These are phyloP conservation scores for Mycena latifolia DNA, from an alignment of 768 basidiomycete genomes.

Conservation along the genomic window DNA sequence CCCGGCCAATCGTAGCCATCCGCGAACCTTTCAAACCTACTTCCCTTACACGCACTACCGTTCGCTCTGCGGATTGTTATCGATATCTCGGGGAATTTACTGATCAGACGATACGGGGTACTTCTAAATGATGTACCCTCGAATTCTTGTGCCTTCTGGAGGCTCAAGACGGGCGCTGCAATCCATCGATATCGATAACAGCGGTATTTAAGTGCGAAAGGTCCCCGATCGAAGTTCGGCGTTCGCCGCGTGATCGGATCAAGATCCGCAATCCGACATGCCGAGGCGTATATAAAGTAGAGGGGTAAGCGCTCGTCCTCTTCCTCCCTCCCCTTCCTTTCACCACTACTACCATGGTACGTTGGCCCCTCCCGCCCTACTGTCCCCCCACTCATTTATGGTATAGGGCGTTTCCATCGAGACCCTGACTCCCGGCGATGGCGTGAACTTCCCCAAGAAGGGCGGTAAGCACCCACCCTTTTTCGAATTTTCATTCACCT, in stretches of 20 bases:
- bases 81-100: background rate
- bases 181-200: conserved; percentile 34
- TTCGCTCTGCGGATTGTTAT: conserved; percentile 3
- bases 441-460: conserved; percentile 69
- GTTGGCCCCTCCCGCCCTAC: background rate
- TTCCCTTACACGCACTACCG: too few relatives aligned
- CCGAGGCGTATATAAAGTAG: conserved; percentile 10
- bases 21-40: background rate
- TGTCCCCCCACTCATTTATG: too few relatives aligned
- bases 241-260: conserved; percentile 17
- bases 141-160: background rate
- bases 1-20: too few relatives aligned
- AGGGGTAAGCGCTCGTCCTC: background rate
- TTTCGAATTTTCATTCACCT: background rate
- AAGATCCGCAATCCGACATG: background rate
- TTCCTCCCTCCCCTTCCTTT: background rate
- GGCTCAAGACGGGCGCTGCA: background rate
- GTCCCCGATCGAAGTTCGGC: conserved; percentile 5
- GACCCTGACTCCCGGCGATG: conserved; percentile 70
- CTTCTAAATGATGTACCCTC: background rate
- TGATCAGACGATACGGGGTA: conserved; percentile 1
- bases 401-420: conserved; percentile 80
- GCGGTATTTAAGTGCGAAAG: conserved; percentile 2
- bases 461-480: conserved; percentile 66
- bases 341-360: conserved; percentile 11